Evolutionary conservation across 129 eudicot species (phyloP).

Genomic region (Kitagawia praeruptora): DNA sequence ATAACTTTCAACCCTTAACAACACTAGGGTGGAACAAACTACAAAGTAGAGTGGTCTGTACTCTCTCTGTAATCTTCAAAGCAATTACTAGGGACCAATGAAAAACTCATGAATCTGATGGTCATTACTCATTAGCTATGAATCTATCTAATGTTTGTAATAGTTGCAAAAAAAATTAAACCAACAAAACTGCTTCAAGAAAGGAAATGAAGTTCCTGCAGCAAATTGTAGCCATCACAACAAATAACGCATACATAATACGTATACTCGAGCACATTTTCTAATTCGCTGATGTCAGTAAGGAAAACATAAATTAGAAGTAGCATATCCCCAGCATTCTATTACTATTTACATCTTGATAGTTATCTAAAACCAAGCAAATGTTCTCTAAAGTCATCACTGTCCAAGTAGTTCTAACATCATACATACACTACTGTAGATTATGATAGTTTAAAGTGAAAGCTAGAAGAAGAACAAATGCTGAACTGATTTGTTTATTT

Average conservation of each 20-base stretch:
- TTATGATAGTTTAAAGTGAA: too few relatives aligned
- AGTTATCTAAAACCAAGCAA: constrained; percentile 3
- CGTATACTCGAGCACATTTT: constrained; percentile 5
- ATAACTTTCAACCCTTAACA: too few relatives aligned
- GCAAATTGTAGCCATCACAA: constrained; percentile 8
- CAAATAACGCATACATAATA: not conserved
- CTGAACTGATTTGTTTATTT: too few relatives aligned
- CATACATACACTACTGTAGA: constrained; percentile 17
- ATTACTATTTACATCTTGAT: not conserved
- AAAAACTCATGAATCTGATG: not conserved
- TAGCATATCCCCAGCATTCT: constrained; percentile 10
- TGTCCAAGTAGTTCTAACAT: constrained; percentile 12
- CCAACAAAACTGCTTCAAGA: not conserved
- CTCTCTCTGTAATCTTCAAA: too few relatives aligned
- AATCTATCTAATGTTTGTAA: not conserved
- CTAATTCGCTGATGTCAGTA: not conserved
- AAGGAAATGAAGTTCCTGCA: not conserved
- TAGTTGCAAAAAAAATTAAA: not conserved
- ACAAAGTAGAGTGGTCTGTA: too few relatives aligned
- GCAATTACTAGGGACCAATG: not conserved
- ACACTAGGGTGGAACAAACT: too few relatives aligned
- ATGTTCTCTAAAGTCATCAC: constrained; percentile 7
- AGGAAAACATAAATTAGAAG: not conserved
- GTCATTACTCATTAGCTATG: too few relatives aligned
- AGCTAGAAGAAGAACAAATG: too few relatives aligned